Percentiles rank a stretch among this genome's conserved stretches.
phyloP scores from a whole-genome alignment of 192 early-diverging fungal species.

The Coemansia erecta region DNA sequence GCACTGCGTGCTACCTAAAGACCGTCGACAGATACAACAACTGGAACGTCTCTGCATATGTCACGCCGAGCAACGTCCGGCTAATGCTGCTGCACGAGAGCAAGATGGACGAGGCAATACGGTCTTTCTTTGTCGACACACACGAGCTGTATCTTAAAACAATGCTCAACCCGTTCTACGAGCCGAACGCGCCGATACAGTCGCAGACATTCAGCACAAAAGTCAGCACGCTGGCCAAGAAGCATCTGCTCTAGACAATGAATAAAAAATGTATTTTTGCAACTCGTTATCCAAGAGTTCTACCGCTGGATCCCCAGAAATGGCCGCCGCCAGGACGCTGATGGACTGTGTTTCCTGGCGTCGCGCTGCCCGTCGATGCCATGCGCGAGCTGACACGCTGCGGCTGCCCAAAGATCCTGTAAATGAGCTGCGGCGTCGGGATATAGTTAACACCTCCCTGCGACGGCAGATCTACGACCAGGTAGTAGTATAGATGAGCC shows the following conservation, averaged over 20 bases:
- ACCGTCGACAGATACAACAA: slow-evolving; percentile 96
- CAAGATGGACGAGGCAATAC: slow-evolving; percentile 59
- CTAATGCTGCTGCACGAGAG: slow-evolving; percentile 73
- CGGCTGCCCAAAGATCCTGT: slow-evolving; percentile 47
- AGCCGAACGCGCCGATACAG: slow-evolving; percentile 76
- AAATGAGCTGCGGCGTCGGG: slow-evolving; percentile 63
- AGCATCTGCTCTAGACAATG: slow-evolving; percentile 60
- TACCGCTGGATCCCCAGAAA: slow-evolving; percentile 56
- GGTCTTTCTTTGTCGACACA: slow-evolving; percentile 53
- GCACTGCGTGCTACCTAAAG: slow-evolving; percentile 86
- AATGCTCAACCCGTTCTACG: slow-evolving; percentile 89
- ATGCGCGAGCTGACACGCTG: slow-evolving; percentile 20
- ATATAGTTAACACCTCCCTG: slow-evolving; percentile 64
- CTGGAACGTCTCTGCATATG: slow-evolving; percentile 86
- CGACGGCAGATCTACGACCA: slow-evolving; percentile 64
- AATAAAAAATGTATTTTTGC: not conserved
- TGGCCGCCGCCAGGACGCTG: slow-evolving; percentile 47
- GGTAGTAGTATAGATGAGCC: slow-evolving; percentile 73
- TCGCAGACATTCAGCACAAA: slow-evolving; percentile 77
- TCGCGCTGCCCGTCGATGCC: slow-evolving; percentile 18
- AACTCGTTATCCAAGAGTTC: slow-evolving; percentile 36
- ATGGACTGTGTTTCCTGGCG: slow-evolving; percentile 12
- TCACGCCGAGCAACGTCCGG: slow-evolving; percentile 74
- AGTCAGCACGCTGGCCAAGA: slow-evolving; percentile 70
- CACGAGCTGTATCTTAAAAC: slow-evolving; percentile 57